Conservation (phyloP, 768 basidiomycete genomes). For the Lactarius hatsudake region DNA sequence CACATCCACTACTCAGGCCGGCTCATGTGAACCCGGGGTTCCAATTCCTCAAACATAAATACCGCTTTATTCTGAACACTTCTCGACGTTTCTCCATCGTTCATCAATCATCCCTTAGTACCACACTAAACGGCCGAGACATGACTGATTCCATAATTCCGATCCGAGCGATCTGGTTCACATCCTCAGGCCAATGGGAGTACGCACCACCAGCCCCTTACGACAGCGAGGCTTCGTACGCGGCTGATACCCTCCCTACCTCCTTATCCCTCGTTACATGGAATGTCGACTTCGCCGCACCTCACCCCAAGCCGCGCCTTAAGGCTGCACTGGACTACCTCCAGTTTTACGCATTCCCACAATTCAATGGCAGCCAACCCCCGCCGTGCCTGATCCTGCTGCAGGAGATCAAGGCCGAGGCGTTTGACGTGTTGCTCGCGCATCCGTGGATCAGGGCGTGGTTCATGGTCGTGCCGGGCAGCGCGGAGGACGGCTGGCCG, state of each 20-base stretch:
- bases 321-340: slow-evolving; percentile 51
- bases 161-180: not conserved
- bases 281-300: slow-evolving; percentile 59
- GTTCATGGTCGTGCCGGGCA: slow-evolving; percentile 58
- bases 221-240: slow-evolving; percentile 32
- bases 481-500: slow-evolving; percentile 52
- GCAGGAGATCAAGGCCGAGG: slow-evolving; percentile 57
- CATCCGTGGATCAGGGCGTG: slow-evolving; percentile 61
- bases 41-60: not conserved
- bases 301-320: slow-evolving; percentile 44
- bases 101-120: not conserved
- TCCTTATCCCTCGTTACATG: slow-evolving; percentile 61
- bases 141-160: slow-evolving; percentile 9
- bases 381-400: slow-evolving; percentile 62
- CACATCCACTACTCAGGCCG: not conserved
- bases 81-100: not conserved
- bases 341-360: slow-evolving; percentile 49
- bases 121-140: not conserved
- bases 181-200: slow-evolving; percentile 11
- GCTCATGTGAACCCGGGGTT: not conserved
- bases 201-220: slow-evolving; percentile 36
- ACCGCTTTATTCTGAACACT: not conserved
- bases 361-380: slow-evolving; percentile 43
- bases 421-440: slow-evolving; percentile 48
- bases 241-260: slow-evolving; percentile 34